Evolutionary conservation across 148 eudicot species (phyloP).

Genomic region (Mesembryanthemum crystallinum): DNA sequence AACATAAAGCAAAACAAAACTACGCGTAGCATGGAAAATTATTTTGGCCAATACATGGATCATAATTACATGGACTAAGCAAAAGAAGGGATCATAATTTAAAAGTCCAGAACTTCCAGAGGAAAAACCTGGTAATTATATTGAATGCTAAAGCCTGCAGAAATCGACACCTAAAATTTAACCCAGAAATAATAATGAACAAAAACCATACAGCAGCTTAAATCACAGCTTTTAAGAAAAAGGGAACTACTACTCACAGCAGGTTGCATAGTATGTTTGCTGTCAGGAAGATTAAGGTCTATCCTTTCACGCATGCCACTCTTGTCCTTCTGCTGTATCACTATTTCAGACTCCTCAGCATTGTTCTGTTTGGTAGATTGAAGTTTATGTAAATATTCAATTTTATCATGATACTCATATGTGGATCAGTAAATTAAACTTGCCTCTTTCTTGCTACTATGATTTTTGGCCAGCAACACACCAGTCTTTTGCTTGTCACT

Average conservation of each 20-base stretch:
- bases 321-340: conserved; percentile 54
- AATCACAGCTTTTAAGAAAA: conserved; percentile 10
- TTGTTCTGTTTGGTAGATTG: conserved; percentile 37
- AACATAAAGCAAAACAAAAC: too few species aligned
- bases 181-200: conserved; percentile 3
- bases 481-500: conserved; percentile 46
- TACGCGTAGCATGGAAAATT: too few species aligned
- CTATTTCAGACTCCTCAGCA: conserved; percentile 37
- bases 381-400: conserved; percentile 43
- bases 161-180: conserved; percentile 1
- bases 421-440: conserved; percentile 33
- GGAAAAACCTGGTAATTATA: too few species aligned
- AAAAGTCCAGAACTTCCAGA: too few species aligned
- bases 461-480: conserved; percentile 31
- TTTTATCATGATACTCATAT: conserved; percentile 43
- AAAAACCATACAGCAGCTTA: conserved; percentile 1
- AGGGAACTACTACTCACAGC: conserved; percentile 54
- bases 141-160: too few species aligned
- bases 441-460: conserved; percentile 53
- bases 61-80: too few species aligned
- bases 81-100: too few species aligned
- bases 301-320: conserved; percentile 51
- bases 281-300: conserved; percentile 61
- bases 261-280: conserved; percentile 47
- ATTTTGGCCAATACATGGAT: too few species aligned